These are phyloP conservation scores for Leucosporidium creatinivorum DNA, from an alignment of 768 basidiomycete genomes.

Conservation along the genomic window DNA sequence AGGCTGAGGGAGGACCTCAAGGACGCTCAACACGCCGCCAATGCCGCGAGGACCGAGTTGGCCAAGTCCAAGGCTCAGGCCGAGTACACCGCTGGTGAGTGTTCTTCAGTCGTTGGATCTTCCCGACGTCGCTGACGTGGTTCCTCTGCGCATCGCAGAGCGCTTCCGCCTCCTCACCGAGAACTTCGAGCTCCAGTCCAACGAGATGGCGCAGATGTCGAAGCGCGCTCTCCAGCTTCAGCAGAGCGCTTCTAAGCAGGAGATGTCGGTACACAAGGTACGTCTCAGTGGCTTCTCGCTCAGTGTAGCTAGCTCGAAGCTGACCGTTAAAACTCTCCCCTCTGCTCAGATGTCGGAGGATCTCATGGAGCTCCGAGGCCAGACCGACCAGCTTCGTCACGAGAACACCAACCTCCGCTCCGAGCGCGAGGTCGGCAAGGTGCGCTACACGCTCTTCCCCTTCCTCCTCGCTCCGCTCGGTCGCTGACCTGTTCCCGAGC, in stretches of 20 bases:
- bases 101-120: not conserved
- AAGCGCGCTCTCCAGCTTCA: conserved; percentile 66
- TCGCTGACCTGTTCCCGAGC: conserved; percentile 5
- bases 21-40: conserved; percentile 60
- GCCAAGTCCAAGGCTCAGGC: conserved; percentile 79
- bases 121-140: not conserved
- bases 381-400: conserved; percentile 52
- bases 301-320: conserved; percentile 42
- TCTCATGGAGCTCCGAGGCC: conserved; percentile 27
- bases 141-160: conserved; percentile 32
- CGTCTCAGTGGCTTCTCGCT: conserved; percentile 49
- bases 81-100: conserved; percentile 66
- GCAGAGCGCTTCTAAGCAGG: conserved; percentile 64
- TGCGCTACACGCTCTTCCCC: conserved; percentile 36
- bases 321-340: not conserved
- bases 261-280: conserved; percentile 65
- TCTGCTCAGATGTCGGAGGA: conserved; percentile 32
- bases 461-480: not conserved
- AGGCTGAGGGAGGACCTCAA: conserved; percentile 64
- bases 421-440: conserved; percentile 92
- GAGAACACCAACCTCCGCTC: conserved; percentile 82
- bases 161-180: conserved; percentile 51
- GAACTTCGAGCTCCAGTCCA: conserved; percentile 55
- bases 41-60: conserved; percentile 57
- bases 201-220: conserved; percentile 59